Evolutionary conservation across 805 yeast species (phyloP).

Genomic region (Candida peoriensis): DNA sequence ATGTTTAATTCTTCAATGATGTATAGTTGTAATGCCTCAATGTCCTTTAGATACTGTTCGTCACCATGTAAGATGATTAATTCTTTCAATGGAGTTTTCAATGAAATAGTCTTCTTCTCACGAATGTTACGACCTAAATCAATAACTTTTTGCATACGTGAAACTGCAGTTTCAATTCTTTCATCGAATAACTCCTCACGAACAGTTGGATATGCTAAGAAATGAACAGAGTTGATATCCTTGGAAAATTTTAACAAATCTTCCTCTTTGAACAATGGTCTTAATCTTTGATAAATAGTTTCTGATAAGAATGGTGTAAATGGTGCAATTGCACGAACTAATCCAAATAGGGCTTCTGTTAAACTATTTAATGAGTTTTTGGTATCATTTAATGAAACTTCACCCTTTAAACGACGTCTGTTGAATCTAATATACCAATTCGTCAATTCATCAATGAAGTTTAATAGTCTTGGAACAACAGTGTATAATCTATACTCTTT

Average conservation of each 20-base stretch:
- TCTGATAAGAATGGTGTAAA: slow-evolving; percentile 97
- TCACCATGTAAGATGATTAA: slow-evolving; percentile 84
- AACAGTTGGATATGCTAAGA: slow-evolving; percentile 83
- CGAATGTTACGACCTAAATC: slow-evolving; percentile 95
- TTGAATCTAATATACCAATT: slow-evolving; percentile 99
- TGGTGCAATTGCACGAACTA: slow-evolving; percentile 97
- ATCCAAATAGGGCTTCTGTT: slow-evolving; percentile 82
- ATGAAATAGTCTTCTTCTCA: slow-evolving; percentile 89
- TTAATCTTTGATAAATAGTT: slow-evolving; percentile 74
- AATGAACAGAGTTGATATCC: slow-evolving; percentile 86
- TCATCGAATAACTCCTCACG: slow-evolving; percentile 77
- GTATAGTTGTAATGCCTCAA: slow-evolving; percentile 71
- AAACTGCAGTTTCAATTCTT: slow-evolving; percentile 79
- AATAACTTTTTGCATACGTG: slow-evolving; percentile 95
- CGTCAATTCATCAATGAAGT: slow-evolving; percentile 89
- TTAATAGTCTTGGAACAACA: slow-evolving; percentile 88
- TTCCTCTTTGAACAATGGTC: slow-evolving; percentile 53
- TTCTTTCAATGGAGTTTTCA: slow-evolving; percentile 90
- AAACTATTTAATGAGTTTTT: slow-evolving; percentile 83
- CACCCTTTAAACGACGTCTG: slow-evolving; percentile 97
- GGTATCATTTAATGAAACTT: slow-evolving; percentile 80
- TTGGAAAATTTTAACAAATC: slow-evolving; percentile 44
- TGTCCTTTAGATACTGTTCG: slow-evolving; percentile 64
- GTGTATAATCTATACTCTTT: slow-evolving; percentile 83
- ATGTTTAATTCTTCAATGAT: slow-evolving; percentile 89